Percentiles rank a stretch among this genome's conserved stretches.
Evolutionary conservation across 192 early-diverging fungal species (phyloP).

Genomic region (Coemansia sp.): DNA sequence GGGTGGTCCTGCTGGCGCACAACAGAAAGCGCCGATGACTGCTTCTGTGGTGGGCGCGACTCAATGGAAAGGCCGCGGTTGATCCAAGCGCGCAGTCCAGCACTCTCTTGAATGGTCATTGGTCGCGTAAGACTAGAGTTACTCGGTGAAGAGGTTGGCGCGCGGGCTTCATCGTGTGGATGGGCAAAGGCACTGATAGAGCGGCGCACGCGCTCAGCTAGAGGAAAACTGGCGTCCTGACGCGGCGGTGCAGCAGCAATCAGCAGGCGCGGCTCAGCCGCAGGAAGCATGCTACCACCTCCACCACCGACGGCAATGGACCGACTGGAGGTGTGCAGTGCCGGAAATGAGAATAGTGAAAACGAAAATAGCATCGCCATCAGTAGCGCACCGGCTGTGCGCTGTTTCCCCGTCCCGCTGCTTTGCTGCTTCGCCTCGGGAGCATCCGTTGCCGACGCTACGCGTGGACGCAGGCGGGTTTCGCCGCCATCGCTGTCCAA

Average conservation of each 20-base stretch:
- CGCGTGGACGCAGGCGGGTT: constrained; percentile 8
- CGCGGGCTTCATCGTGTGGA: constrained; percentile 19
- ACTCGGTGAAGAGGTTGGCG: constrained; percentile 1
- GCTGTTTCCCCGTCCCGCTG: constrained; percentile 13
- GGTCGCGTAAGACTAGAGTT: constrained; percentile 30
- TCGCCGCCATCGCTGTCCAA: constrained; percentile 1
- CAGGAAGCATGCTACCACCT: constrained; percentile 24
- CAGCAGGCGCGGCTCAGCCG: constrained; percentile 26
- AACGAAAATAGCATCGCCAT: constrained; percentile 85
- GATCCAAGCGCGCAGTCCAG: constrained; percentile 46
- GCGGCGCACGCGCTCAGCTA: constrained; percentile 44
- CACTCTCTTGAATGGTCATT: constrained; percentile 51
- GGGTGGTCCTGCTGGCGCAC: constrained; percentile 7
- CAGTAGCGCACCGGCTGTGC: constrained; percentile 29
- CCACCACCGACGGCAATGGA: constrained; percentile 35
- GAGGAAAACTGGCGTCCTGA: constrained; percentile 16
- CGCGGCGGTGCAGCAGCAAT: constrained; percentile 12
- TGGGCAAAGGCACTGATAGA: constrained; percentile 34
- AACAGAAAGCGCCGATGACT: constrained; percentile 23
- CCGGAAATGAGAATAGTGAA: constrained; percentile 74
- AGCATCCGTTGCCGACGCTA: constrained; percentile 7
- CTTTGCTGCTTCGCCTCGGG: constrained; percentile 10
- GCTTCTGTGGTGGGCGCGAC: not conserved
- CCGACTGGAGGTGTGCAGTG: constrained; percentile 36
- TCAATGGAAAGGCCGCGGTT: constrained; percentile 16